Conservation (phyloP, 1,284 basidiomycete genomes). For the Kalmanozyma brasiliensis region DNA sequence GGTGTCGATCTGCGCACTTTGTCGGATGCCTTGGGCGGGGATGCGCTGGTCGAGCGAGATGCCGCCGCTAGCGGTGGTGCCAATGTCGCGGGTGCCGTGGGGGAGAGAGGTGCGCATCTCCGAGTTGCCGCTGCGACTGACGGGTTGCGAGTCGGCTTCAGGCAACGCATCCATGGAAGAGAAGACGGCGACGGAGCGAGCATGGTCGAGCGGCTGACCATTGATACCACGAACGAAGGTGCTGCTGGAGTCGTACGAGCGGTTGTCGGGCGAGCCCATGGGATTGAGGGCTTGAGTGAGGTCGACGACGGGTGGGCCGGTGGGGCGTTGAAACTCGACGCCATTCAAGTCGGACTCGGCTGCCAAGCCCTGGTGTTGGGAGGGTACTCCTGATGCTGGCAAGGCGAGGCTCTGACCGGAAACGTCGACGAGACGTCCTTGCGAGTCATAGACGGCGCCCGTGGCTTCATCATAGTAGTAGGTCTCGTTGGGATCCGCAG, state of each 20-base stretch:
- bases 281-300: constrained; percentile 18
- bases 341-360: constrained; percentile 31
- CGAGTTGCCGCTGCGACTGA: constrained; percentile 40
- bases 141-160: constrained; percentile 44
- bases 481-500: constrained; percentile 39
- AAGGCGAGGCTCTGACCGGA: constrained; percentile 23
- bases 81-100: constrained; percentile 39
- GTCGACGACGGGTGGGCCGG: constrained; percentile 6
- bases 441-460: constrained; percentile 60
- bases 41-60: constrained; percentile 47
- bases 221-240: constrained; percentile 29
- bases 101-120: constrained; percentile 28
- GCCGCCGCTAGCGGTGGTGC: constrained; percentile 52
- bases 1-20: constrained; percentile 33
- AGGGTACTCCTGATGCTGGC: neutral
- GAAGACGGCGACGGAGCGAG: constrained; percentile 44
- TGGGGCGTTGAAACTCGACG: constrained; percentile 1
- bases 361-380: constrained; percentile 11
- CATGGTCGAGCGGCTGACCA: constrained; percentile 40
- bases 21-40: constrained; percentile 39
- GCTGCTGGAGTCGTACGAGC: constrained; percentile 45
- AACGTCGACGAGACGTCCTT: constrained; percentile 57
- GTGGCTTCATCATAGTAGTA: constrained; percentile 64
- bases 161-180: constrained; percentile 50
- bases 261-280: constrained; percentile 31